Evolutionary conservation across 305 asterid species (phyloP), one percentile per base, ranked within the genome.

Genomic region (Euphrasia arctica): DNA sequence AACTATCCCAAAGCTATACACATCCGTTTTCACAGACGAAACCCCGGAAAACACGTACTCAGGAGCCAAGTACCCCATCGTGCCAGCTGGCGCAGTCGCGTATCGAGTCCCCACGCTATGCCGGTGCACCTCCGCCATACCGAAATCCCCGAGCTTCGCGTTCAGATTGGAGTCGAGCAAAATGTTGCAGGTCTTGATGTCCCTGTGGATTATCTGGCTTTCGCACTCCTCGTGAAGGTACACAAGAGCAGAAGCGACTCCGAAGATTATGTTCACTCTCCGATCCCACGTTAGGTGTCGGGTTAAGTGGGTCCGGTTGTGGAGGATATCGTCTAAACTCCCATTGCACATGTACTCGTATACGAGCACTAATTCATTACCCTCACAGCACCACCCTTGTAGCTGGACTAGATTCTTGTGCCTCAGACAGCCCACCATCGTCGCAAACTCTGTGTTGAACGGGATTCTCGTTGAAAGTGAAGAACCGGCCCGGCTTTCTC

Each of bases 11-110:
- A 85, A 88, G 85, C 96, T 88, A 72, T 77, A 85, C 14, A 83
- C 91, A 52, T 88, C 96, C 0, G 85, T 77, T 73, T 88, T 85
- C 72, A 65, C 85, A 3, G 89, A 78, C 3, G 89, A 84, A 18
- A 83, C 75, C 8, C 94, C 91, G 0, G 86, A 70, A 61, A 70
- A 83, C 2, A 68, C 87, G 28, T 85, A 88, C 27, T 88, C 96
- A 2, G 96, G 96, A 6, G 91, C 96, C 13, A 88, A 60, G 41
- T 85, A 88, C 6, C 95, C 94, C 88, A 85, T 74, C 4, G 94
- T 85, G 28, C 96, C 94, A n/a, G 85, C 91, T 4, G 94, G 91
- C 2, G 80, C 75, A 31, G 91, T 81, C 34, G 87, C 85, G 7
- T 74, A 76, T 36, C 91, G 56, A 0, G 83, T 67, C 39, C 66